Conservation (phyloP, 2,329 filamentous ascomycete species). For the Metarhizium anisopliae region DNA sequence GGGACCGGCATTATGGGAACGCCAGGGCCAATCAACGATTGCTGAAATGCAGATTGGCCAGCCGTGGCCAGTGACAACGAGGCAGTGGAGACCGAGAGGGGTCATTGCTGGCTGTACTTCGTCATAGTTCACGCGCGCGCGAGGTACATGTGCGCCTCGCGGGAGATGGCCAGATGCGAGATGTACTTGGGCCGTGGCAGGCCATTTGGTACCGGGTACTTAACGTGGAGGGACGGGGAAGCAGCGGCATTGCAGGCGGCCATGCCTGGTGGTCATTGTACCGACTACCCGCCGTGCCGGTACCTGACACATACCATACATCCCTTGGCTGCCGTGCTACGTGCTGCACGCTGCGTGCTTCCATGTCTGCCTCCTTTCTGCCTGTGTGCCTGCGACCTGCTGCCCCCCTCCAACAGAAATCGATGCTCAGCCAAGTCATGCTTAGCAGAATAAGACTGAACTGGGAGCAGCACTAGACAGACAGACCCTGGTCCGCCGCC, state of each 20-base stretch:
- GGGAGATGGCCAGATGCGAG: neutral
- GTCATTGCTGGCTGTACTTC: neutral
- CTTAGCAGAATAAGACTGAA: neutral
- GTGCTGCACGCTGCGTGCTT: too few relatives aligned
- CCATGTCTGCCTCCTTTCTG: neutral
- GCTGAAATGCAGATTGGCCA: neutral
- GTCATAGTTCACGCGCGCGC: neutral
- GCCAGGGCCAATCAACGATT: neutral
- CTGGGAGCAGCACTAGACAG: neutral
- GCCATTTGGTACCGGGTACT: neutral
- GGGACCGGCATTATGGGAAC: neutral
- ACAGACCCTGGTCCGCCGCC: neutral
- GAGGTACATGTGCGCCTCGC: neutral
- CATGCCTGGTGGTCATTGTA: neutral
- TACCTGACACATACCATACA: neutral
- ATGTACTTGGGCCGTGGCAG: neutral
- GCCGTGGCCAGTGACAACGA: neutral
- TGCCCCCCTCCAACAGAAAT: neutral
- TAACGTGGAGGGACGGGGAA: neutral
- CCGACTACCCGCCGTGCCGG: neutral
- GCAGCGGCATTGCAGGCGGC: neutral
- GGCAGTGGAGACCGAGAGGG: neutral
- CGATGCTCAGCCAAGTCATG: too few relatives aligned
- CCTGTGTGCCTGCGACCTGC: neutral
- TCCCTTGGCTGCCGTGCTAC: neutral